These are phyloP conservation scores for Karstenula rhodostoma DNA, from an alignment of 2,329 filamentous ascomycete species.

Conservation along the genomic window DNA sequence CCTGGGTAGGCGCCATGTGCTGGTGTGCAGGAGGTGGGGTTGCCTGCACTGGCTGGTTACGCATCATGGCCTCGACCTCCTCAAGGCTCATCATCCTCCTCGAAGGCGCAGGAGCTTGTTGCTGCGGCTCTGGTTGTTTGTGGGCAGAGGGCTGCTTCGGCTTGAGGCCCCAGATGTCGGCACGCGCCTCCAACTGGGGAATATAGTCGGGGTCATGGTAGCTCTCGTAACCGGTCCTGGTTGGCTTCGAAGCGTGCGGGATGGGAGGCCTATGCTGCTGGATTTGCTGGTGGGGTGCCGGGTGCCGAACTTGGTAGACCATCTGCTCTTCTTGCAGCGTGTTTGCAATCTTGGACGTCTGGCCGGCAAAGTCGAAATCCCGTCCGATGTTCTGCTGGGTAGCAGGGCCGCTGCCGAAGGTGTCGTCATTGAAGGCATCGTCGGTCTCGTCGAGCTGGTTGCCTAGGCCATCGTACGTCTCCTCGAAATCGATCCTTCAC, in stretches of 20 bases:
- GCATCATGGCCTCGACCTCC: slow-evolving; percentile 95
- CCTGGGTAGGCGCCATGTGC: slow-evolving; percentile 27
- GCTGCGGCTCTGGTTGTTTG: slow-evolving; percentile 37
- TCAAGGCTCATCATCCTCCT: slow-evolving; percentile 94
- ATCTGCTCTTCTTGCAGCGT: slow-evolving; percentile 92
- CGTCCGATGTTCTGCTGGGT: slow-evolving; percentile 72
- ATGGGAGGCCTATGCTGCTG: slow-evolving; percentile 51
- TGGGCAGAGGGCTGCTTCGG: slow-evolving; percentile 62
- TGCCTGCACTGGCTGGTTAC: slow-evolving; percentile 67
- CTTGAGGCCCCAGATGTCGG: slow-evolving; percentile 87
- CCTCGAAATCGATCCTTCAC: slow-evolving; percentile 83
- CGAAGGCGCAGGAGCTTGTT: slow-evolving; percentile 45
- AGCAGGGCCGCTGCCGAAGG: slow-evolving; percentile 69
- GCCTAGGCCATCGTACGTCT: slow-evolving; percentile 95
- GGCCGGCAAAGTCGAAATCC: slow-evolving; percentile 97
- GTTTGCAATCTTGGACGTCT: slow-evolving; percentile 84
- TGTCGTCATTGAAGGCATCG: slow-evolving; percentile 97
- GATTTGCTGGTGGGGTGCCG: slow-evolving; percentile 59
- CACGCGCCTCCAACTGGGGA: slow-evolving; percentile 90
- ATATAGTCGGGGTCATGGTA: slow-evolving; percentile 86
- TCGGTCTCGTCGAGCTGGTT: slow-evolving; percentile 90
- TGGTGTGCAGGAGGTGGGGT: slow-evolving; percentile 43
- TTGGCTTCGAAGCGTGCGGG: slow-evolving; percentile 64
- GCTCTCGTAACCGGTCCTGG: slow-evolving; percentile 87
- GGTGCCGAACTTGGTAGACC: slow-evolving; percentile 79